Conservation (phyloP, 495 filamentous ascomycete species). For the Penicillium bialowiezense region DNA sequence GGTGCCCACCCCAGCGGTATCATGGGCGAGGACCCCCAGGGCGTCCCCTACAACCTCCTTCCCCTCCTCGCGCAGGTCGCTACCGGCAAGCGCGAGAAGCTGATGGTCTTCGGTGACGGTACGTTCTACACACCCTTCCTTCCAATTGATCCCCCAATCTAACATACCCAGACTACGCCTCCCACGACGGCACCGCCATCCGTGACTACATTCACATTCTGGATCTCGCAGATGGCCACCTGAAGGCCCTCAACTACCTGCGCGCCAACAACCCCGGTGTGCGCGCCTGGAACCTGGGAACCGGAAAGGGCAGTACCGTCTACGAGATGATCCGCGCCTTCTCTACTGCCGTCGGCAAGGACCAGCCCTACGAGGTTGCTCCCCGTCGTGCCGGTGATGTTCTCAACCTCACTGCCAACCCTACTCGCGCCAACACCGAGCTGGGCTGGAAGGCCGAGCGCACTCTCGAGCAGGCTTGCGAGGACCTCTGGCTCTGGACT, state of each 20-base stretch:
- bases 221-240: slow-evolving; percentile 84
- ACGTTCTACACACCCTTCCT: slow-evolving; percentile 14
- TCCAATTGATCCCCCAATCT: slow-evolving; percentile 1
- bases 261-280: slow-evolving; percentile 86
- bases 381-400: slow-evolving; percentile 85
- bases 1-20: slow-evolving; percentile 93
- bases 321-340: slow-evolving; percentile 98
- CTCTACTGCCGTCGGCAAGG: slow-evolving; percentile 75
- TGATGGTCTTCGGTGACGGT: slow-evolving; percentile 94
- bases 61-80: slow-evolving; percentile 94
- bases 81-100: slow-evolving; percentile 89
- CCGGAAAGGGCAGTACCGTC: slow-evolving; percentile 92
- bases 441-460: slow-evolving; percentile 88
- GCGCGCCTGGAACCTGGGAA: slow-evolving; percentile 94
- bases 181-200: slow-evolving; percentile 78
- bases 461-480: slow-evolving; percentile 88
- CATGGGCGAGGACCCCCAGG: slow-evolving; percentile 98
- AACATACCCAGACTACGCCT: slow-evolving; percentile 71
- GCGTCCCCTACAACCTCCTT: slow-evolving; percentile 92
- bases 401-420: slow-evolving; percentile 90
- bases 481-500: slow-evolving; percentile 92
- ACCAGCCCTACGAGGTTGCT: slow-evolving; percentile 84
- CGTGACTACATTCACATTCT: slow-evolving; percentile 82
- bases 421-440: slow-evolving; percentile 80
- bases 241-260: slow-evolving; percentile 90